phyloP scores from a whole-genome alignment of 2,329 filamentous ascomycete species.

The Colletotrichum orbiculare region DNA sequence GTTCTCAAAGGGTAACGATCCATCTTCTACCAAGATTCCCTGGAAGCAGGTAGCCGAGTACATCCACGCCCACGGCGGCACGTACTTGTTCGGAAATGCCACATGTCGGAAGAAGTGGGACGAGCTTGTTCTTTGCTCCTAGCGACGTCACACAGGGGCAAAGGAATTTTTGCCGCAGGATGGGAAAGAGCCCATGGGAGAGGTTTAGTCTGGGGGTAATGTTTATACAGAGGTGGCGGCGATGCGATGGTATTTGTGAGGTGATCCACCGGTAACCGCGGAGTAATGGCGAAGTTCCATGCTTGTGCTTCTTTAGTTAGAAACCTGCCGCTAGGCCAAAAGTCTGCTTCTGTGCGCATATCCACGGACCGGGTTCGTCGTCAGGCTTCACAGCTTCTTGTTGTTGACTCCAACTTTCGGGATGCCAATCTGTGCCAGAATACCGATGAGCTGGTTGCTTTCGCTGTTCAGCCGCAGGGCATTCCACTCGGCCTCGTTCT shows the following conservation, averaged over 20 bases:
- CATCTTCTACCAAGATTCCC: slow-evolving; percentile 53
- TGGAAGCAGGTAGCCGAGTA: slow-evolving; percentile 69
- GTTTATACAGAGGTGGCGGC: too few relatives aligned
- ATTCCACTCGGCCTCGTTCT: slow-evolving; percentile 68
- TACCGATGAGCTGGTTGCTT: slow-evolving; percentile 43
- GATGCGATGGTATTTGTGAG: neutral
- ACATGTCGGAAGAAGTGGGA: slow-evolving; percentile 71
- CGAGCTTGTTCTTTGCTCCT: slow-evolving; percentile 45
- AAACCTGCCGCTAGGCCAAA: slow-evolving; percentile 32
- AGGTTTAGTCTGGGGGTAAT: too few relatives aligned
- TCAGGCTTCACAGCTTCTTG: slow-evolving; percentile 24
- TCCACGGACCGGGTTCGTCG: slow-evolving; percentile 8
- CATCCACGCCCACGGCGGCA: slow-evolving; percentile 62
- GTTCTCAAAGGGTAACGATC: slow-evolving; percentile 45
- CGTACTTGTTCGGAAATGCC: slow-evolving; percentile 68
- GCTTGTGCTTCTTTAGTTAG: slow-evolving; percentile 29
- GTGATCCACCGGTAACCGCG: slow-evolving; percentile 10
- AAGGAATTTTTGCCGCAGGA: neutral
- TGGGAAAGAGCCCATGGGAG: too few relatives aligned
- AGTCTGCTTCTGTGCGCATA: slow-evolving; percentile 16
- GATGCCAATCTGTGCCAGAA: slow-evolving; percentile 56
- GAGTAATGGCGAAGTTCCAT: slow-evolving; percentile 19
- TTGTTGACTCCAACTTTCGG: slow-evolving; percentile 25
- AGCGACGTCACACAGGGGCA: slow-evolving; percentile 7
- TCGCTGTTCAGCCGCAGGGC: slow-evolving; percentile 50